phyloP scores from a whole-genome alignment of 176 grass and related monocot species.

The Alopecurus myosuroides region DNA sequence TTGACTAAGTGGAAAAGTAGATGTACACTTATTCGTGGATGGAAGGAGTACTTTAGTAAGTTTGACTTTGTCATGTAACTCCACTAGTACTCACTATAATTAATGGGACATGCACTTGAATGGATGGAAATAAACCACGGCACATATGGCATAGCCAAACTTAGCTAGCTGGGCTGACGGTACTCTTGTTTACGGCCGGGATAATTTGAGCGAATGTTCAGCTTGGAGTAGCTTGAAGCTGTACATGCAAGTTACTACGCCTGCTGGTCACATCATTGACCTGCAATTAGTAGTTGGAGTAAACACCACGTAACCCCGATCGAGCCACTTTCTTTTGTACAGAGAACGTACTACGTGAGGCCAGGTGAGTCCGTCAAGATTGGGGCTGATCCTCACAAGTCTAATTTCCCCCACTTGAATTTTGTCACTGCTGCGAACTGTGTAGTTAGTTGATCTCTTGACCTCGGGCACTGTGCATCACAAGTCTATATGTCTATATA shows the following conservation, averaged over 20 bases:
- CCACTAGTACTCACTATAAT: too few species aligned
- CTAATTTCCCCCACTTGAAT: neutral
- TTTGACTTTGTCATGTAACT: neutral
- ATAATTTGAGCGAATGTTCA: too few species aligned
- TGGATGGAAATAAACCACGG: neutral
- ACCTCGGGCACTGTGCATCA: neutral
- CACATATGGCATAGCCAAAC: neutral
- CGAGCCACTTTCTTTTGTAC: too few species aligned
- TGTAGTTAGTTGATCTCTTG: neutral
- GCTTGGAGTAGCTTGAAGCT: too few species aligned
- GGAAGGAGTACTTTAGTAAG: neutral
- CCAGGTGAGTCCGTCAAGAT: conserved; percentile 36
- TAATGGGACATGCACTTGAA: neutral
- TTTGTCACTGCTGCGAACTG: neutral
- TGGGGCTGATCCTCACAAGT: neutral
- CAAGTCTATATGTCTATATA: too few species aligned
- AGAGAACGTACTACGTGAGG: too few species aligned
- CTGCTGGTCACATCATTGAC: conserved; percentile 1
- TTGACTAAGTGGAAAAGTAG: too few species aligned
- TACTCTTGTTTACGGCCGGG: neutral
- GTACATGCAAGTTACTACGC: neutral
- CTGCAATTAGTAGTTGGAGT: neutral
- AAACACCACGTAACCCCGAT: neutral
- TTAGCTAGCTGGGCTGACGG: neutral
- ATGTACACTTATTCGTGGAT: too few species aligned